Conservation (phyloP, 176 grass and related monocot species). For the Metroxylon sagu region DNA sequence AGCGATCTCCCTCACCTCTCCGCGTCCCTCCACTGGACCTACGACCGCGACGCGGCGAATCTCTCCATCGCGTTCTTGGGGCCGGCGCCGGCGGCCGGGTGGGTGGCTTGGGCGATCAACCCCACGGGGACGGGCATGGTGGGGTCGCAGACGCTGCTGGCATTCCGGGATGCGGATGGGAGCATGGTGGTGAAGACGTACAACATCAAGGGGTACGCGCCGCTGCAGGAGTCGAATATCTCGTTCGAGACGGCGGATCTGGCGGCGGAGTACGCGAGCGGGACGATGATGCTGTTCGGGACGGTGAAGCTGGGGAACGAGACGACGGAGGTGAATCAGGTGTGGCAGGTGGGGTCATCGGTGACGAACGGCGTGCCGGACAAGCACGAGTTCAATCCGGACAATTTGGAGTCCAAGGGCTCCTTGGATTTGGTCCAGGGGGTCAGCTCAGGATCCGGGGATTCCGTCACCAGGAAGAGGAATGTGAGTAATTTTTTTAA, state of each 20-base stretch:
- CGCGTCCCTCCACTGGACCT: constrained; percentile 49
- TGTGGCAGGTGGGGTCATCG: constrained; percentile 60
- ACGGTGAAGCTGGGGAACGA: constrained; percentile 37
- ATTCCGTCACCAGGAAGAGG: not conserved
- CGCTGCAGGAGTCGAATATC: constrained; percentile 11
- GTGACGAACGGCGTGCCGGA: constrained; percentile 29
- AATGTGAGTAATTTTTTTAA: not conserved
- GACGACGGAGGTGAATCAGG: constrained; percentile 36
- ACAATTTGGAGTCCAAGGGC: constrained; percentile 31
- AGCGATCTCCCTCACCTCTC: constrained; percentile 26
- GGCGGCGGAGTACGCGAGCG: constrained; percentile 31
- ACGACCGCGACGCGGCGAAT: constrained; percentile 19
- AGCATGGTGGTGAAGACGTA: constrained; percentile 35
- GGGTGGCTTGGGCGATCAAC: constrained; percentile 66
- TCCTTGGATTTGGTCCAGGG: constrained; percentile 27
- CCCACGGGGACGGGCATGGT: constrained; percentile 43
- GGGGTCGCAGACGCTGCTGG: constrained; percentile 53
- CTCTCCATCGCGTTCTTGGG: constrained; percentile 53
- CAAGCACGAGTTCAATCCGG: constrained; percentile 32
- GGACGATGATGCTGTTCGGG: constrained; percentile 46
- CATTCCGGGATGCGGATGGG: not conserved
- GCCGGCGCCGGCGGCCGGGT: constrained; percentile 16
- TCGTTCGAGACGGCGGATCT: constrained; percentile 26
- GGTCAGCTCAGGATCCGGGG: not conserved
- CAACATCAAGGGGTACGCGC: constrained; percentile 22